Percentiles rank a stretch among this genome's conserved stretches.
phyloP scores from a whole-genome alignment of 768 basidiomycete genomes.

The Hypholoma sublateritium region DNA sequence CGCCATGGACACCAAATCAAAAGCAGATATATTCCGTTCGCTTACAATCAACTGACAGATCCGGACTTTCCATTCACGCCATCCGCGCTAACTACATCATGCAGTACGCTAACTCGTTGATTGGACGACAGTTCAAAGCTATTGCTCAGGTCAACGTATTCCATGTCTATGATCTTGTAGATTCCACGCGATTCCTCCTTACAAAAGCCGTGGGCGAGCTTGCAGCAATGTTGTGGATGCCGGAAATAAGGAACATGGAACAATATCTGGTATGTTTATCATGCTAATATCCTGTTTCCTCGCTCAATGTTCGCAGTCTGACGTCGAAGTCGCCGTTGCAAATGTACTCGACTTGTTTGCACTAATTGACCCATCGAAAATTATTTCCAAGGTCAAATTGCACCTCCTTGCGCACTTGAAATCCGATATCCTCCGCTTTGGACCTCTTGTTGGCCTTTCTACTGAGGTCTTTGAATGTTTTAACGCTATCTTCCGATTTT shows the following conservation, averaged over 20 bases:
- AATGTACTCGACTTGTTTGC: constrained; percentile 37
- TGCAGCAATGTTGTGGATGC: constrained; percentile 39
- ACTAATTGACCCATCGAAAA: constrained; percentile 31
- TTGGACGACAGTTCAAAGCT: constrained; percentile 41
- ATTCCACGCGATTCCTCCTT: constrained; percentile 19
- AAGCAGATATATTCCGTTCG: constrained; percentile 23
- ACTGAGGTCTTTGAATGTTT: constrained; percentile 39
- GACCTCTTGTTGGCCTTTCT: constrained; percentile 28
- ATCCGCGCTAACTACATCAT: constrained; percentile 42
- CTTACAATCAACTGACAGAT: constrained; percentile 24
- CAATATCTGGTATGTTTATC: constrained; percentile 29
- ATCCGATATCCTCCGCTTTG: constrained; percentile 30
- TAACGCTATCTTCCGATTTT: constrained; percentile 40
- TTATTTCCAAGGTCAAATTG: constrained; percentile 33
- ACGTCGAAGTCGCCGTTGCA: constrained; percentile 25
- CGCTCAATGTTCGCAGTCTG: constrained; percentile 18
- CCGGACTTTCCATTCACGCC: constrained; percentile 25
- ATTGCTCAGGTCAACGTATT: constrained; percentile 35
- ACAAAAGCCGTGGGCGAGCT: constrained; percentile 34
- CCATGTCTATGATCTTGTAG: constrained; percentile 35
- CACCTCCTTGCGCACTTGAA: constrained; percentile 32
- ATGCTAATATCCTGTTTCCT: no score
- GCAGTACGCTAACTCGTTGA: constrained; percentile 41
- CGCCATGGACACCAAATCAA: constrained; percentile 19
- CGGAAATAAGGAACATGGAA: constrained; percentile 34